Percentiles rank a stretch among this genome's conserved stretches.
Conservation (phyloP, 2,329 filamentous ascomycete genomes). For the Pseudopithomyces chartarum region DNA sequence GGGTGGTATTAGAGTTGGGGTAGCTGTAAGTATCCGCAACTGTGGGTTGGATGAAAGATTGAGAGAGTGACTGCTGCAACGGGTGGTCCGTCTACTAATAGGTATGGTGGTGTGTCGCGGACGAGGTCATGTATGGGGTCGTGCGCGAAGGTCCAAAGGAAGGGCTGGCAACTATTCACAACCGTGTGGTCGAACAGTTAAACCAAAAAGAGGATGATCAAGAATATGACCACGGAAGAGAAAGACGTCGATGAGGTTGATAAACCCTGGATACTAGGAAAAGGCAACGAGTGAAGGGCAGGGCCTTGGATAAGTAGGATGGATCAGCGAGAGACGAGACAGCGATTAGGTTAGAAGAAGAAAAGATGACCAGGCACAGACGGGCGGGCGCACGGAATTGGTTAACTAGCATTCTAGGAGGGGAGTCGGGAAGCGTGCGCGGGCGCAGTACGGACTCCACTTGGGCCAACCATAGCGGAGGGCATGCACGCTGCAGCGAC, state of each 20-base stretch:
- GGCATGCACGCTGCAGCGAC: conserved; percentile 34
- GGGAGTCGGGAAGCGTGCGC: conserved; percentile 34
- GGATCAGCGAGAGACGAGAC: conserved; percentile 48
- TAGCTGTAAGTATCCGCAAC: conserved; percentile 22
- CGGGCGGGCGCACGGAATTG: conserved; percentile 45
- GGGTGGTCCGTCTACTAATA: conserved; percentile 48
- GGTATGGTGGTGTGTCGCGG: conserved; percentile 30
- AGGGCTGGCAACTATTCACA: conserved; percentile 45
- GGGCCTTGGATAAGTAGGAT: conserved; percentile 47
- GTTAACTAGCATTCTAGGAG: conserved; percentile 34
- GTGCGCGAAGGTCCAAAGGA: conserved; percentile 43
- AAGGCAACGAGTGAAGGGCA: conserved; percentile 43
- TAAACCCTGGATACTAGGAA: conserved; percentile 47
- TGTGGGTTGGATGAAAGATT: conserved; percentile 18
- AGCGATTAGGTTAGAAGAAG: conserved; percentile 46
- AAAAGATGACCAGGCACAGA: conserved; percentile 49
- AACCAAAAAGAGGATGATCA: conserved; percentile 46
- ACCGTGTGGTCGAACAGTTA: conserved; percentile 36
- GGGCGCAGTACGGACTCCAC: conserved; percentile 46
- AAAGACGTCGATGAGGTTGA: conserved; percentile 49
- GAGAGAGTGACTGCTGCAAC: conserved; percentile 50
- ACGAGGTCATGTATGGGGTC: conserved; percentile 41
- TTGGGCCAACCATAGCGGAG: conserved; percentile 38
- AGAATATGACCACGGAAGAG: conserved; percentile 41
- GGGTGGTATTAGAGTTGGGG: conserved; percentile 30